Percentiles rank a stretch among this genome's conserved stretches.
Evolutionary conservation across 1,284 basidiomycete genomes (phyloP).

Genomic region (Boletus smithii): DNA sequence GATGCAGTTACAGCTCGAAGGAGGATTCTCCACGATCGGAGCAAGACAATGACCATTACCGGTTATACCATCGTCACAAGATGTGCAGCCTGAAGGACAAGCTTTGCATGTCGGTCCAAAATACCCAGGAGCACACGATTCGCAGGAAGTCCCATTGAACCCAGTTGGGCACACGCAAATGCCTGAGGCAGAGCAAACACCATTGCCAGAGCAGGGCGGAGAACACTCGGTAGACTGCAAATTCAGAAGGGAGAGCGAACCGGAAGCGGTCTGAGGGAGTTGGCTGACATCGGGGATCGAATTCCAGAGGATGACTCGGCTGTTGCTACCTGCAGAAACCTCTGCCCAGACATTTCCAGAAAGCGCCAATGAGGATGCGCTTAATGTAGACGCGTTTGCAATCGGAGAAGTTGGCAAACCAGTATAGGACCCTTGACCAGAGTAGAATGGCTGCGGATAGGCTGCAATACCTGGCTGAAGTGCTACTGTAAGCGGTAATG

Average conservation of each 20-base stretch:
- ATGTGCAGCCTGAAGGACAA: slow-evolving; percentile 63
- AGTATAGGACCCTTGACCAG: slow-evolving; percentile 59
- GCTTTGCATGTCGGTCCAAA: slow-evolving; percentile 67
- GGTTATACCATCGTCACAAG: slow-evolving; percentile 74
- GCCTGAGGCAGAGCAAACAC: slow-evolving; percentile 65
- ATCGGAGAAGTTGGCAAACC: slow-evolving; percentile 49
- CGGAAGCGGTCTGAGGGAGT: slow-evolving; percentile 47
- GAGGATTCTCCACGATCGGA: slow-evolving; percentile 46
- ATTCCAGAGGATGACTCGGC: slow-evolving; percentile 68
- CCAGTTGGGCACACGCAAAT: slow-evolving; percentile 68
- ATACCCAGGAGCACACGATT: slow-evolving; percentile 66
- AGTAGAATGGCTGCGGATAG: slow-evolving; percentile 58
- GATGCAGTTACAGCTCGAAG: slow-evolving; percentile 69
- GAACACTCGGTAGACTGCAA: slow-evolving; percentile 70
- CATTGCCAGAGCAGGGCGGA: slow-evolving; percentile 65
- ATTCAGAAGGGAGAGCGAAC: slow-evolving; percentile 54
- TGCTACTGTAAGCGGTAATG: slow-evolving; percentile 61
- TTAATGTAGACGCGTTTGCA: slow-evolving; percentile 48
- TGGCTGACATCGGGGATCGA: slow-evolving; percentile 73
- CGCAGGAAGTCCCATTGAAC: slow-evolving; percentile 74
- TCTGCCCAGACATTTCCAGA: slow-evolving; percentile 67
- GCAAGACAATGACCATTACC: slow-evolving; percentile 68
- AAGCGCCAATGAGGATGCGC: slow-evolving; percentile 55
- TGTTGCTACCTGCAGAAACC: slow-evolving; percentile 49
- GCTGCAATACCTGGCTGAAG: slow-evolving; percentile 63